Base-by-base conservation (phyloP, 2,329 filamentous ascomycete genomes). In the Claviceps arundinis region DNA sequence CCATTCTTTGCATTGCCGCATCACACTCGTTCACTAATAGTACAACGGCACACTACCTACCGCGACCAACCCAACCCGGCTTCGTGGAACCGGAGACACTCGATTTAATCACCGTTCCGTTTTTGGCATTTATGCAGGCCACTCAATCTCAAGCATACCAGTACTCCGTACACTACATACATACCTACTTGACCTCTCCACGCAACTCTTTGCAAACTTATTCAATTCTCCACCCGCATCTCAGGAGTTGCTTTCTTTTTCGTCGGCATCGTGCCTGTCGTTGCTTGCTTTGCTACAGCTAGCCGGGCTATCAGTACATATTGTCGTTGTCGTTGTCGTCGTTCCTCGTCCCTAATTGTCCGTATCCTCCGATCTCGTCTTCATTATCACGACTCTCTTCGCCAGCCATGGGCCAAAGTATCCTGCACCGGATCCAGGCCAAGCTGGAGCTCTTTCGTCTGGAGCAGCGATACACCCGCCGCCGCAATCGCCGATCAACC, bases 381-480 rank as follows among this genome's bases (percentile, higher is more conserved):
- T 43, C 24, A 30, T 56, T 56, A 45, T 45, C 40, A 34, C 13
- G 30, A 34, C 41, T 0, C n/a, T 4, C 37, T 30, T 48, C 59
- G 57, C 60, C 44, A 58, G 64, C 48, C 58, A 76, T 76, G 73
- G 73, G 71, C 49, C 70, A 73, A 62, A 73, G 72, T 60, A 63
- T 83, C 62, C 63, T 84, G 60, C 74, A 80, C 55, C 75, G 77
- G 65, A 76, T 83, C 65, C 76, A 82, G 60, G 76, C 79, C 55
- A 81, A 86, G 75, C 74, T 94, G 62, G 89, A 97, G 75, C 81
- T 97, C 64, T 93, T 95, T 76, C 87, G 89, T 48, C 84, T 97
- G 59, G 91, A 97, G 73, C 85, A 96, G 73, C 85, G 89, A 62
- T 97, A 97, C 75, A 94, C 90, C 50, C 86, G 86, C 63, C 85